Evolutionary conservation across 2,329 filamentous ascomycete species (phyloP).

Genomic region (Coniella vitis): DNA sequence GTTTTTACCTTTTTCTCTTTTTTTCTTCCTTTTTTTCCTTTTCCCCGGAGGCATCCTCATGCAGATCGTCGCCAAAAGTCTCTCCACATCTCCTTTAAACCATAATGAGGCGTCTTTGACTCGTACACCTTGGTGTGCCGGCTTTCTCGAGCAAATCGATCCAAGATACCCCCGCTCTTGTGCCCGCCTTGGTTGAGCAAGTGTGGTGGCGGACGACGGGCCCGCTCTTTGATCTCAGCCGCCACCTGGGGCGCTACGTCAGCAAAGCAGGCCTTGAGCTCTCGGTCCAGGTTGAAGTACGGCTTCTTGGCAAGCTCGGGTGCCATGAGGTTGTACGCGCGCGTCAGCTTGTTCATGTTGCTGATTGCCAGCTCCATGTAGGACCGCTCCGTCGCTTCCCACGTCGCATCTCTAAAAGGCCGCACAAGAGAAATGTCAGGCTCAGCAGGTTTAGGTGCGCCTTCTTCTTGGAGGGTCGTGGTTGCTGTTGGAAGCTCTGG

Average conservation of each 20-base stretch:
- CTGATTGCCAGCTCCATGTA: constrained; percentile 73
- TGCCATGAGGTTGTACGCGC: constrained; percentile 92
- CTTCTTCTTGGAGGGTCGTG: constrained; percentile 4
- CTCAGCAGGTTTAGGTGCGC: constrained; percentile 7
- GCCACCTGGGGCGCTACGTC: constrained; percentile 76
- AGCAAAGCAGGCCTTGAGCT: constrained; percentile 74
- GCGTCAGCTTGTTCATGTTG: constrained; percentile 70
- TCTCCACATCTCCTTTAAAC: constrained; percentile 82
- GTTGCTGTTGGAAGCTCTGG: constrained; percentile 13
- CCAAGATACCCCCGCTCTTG: constrained; percentile 46
- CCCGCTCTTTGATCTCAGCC: constrained; percentile 64
- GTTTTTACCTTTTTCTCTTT: too few relatives aligned
- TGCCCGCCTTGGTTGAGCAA: constrained; percentile 35
- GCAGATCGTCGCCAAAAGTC: constrained; percentile 55
- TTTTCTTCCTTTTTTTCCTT: too few relatives aligned
- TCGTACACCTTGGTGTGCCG: constrained; percentile 61
- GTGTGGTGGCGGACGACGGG: constrained; percentile 37
- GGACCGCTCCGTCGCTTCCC: constrained; percentile 64
- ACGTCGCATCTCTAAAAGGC: constrained; percentile 72
- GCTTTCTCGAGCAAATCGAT: constrained; percentile 47
- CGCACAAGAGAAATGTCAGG: constrained; percentile 32
- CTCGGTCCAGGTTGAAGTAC: constrained; percentile 77
- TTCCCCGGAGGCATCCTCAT: neutral
- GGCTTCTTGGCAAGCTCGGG: constrained; percentile 89
- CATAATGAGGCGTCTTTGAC: constrained; percentile 69